Base-by-base conservation (phyloP, 2,329 filamentous ascomycete species). In the Sarocladiaceae sp. region DNA sequence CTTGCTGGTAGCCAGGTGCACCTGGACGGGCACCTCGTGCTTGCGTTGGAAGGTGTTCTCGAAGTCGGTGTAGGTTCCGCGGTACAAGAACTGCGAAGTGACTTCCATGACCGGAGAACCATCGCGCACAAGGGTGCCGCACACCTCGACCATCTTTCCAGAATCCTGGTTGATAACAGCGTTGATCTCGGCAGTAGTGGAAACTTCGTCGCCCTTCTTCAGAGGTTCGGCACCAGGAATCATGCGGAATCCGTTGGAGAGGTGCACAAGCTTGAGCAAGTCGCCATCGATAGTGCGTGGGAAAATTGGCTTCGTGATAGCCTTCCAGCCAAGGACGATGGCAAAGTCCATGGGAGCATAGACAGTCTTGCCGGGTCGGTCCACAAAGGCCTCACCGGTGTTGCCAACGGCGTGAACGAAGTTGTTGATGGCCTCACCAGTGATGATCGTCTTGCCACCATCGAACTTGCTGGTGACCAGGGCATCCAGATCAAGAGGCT, bases 111-210 rank as follows among this genome's bases (percentile, higher is more conserved):
- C 88, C 5, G 89, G 76, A 63, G 86, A 67, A 20, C 85, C 85
- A 44, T 90, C 81, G 33, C 93, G 85, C 44, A 78, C 84, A 57
- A 98, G 95, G 5, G 93, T 98, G 50, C 93, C 93, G 58, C 90
- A 96, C n/a, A 98, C 91, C 67, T 98, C 94, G 15, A 98, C 94
- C 90, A 98, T 96, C 76, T 98, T 98, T 39, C 93, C 93, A 48
- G 93, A 89, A 12, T 95, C 89, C 65, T 98, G 90, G 70, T 97
- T 98, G 72, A 98, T 85, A 57, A 98, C 89, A 13, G 93, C 89
- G 57, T 98, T 97, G 70, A 98, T 87, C 63, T 94, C 89, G 33
- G 93, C 93, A 45, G 88, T 95, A 3, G 93, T 97, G 50, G 88
- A 83, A 16, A 98, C 79, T 50, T 90, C 80, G 61, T 98, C 93